These are phyloP conservation scores for Colletotrichum sp. DNA, from an alignment of 2,329 filamentous ascomycete genomes.

Conservation along the genomic window DNA sequence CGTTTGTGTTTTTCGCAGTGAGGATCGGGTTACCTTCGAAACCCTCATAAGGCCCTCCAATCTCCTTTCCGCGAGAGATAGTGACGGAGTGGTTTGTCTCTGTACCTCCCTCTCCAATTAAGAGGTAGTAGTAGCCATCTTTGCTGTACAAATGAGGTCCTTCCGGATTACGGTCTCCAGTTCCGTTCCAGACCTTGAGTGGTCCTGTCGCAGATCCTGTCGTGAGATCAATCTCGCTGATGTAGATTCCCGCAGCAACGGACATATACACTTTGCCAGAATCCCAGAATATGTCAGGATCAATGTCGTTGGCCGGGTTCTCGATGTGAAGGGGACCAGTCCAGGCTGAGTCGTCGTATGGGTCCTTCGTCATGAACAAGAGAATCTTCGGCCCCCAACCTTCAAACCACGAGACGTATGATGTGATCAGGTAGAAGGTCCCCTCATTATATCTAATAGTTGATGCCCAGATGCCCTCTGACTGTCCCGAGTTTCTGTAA, in stretches of 20 bases:
- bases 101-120: slow-evolving; percentile 59
- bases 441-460: slow-evolving; percentile 47
- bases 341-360: slow-evolving; percentile 43
- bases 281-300: slow-evolving; percentile 59
- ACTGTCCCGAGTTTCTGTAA: slow-evolving; percentile 18
- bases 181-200: slow-evolving; percentile 47
- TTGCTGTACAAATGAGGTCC: slow-evolving; percentile 59
- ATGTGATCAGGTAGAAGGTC: slow-evolving; percentile 43
- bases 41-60: slow-evolving; percentile 48
- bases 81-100: slow-evolving; percentile 43
- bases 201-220: slow-evolving; percentile 37
- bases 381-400: slow-evolving; percentile 37
- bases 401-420: slow-evolving; percentile 2
- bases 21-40: slow-evolving; percentile 49
- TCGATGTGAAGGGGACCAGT: slow-evolving; percentile 37
- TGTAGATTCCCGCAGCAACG: slow-evolving; percentile 27
- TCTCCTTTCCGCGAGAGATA: slow-evolving; percentile 42
- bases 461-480: slow-evolving; percentile 49
- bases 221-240: slow-evolving; percentile 35
- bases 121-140: slow-evolving; percentile 56
- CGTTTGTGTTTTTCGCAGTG: slow-evolving; percentile 40
- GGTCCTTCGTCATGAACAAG: slow-evolving; percentile 44
- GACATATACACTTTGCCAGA: slow-evolving; percentile 50
- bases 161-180: slow-evolving; percentile 45
- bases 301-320: slow-evolving; percentile 38